Conservation (phyloP, 2,329 filamentous ascomycete species). For the Niveomyces coronatus region DNA sequence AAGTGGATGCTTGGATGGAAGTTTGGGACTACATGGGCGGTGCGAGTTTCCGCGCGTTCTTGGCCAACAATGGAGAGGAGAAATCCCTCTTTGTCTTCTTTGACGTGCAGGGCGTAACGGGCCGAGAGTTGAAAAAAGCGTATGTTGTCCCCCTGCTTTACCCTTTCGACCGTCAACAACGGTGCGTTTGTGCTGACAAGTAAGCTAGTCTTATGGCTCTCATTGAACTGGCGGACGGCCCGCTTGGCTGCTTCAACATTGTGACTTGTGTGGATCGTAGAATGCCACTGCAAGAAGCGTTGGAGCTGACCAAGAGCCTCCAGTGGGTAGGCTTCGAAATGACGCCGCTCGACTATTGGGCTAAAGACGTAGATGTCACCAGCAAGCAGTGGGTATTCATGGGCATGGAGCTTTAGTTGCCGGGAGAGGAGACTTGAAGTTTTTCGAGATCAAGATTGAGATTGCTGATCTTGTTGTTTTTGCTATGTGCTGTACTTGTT, state of each 20-base stretch:
- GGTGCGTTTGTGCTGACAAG: constrained; percentile 11
- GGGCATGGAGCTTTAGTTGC: constrained; percentile 66
- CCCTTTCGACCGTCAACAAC: too few relatives aligned
- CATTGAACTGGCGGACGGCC: constrained; percentile 73
- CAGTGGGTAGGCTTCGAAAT: constrained; percentile 91
- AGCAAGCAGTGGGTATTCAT: constrained; percentile 79
- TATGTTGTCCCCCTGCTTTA: too few relatives aligned
- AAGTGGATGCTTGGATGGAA: constrained; percentile 58
- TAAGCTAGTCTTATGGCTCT: constrained; percentile 66
- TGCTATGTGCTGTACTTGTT: too few relatives aligned
- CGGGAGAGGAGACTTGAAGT: too few relatives aligned
- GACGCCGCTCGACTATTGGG: constrained; percentile 70
- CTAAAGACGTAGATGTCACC: constrained; percentile 50
- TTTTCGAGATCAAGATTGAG: too few relatives aligned
- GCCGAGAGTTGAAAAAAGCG: constrained; percentile 77
- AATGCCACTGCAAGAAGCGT: constrained; percentile 50
- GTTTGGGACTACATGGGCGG: constrained; percentile 81
- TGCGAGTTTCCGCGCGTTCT: constrained; percentile 76
- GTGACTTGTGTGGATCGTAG: constrained; percentile 72
- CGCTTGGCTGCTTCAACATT: constrained; percentile 66
- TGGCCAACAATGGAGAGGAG: constrained; percentile 58
- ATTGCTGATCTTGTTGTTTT: too few relatives aligned
- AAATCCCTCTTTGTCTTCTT: constrained; percentile 84
- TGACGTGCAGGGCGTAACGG: constrained; percentile 55
- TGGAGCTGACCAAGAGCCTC: constrained; percentile 66